phyloP scores from a whole-genome alignment of 495 filamentous ascomycete species.

The Penicillium ucsense region DNA sequence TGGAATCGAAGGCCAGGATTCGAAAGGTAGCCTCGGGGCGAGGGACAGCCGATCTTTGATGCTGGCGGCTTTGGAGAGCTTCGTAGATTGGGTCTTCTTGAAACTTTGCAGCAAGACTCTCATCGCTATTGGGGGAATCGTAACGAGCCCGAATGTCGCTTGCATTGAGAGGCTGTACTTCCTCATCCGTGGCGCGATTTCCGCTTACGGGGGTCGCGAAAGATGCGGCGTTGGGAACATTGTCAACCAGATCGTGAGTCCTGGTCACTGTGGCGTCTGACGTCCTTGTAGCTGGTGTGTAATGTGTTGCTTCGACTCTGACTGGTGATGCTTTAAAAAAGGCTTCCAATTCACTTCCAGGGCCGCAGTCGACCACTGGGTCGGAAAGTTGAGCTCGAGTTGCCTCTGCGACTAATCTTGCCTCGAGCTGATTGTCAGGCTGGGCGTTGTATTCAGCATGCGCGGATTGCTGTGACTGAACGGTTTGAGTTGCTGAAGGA shows the following conservation, averaged over 20 bases:
- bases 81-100: constrained; percentile 12
- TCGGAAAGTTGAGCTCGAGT: not conserved
- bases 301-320: not conserved
- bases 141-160: constrained; percentile 42
- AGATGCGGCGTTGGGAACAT: constrained; percentile 5
- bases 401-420: constrained; percentile 3
- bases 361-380: constrained; percentile 3
- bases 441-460: no score
- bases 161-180: constrained; percentile 35
- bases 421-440: constrained; percentile 10
- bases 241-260: constrained; percentile 1
- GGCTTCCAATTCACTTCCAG: constrained; percentile 7
- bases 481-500: no score
- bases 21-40: constrained; percentile 47
- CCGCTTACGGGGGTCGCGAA: constrained; percentile 2
- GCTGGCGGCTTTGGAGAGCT: constrained; percentile 2
- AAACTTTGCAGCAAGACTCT: constrained; percentile 12
- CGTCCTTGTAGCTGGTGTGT: not conserved
- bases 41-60: no score
- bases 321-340: constrained; percentile 1
- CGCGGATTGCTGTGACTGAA: no score
- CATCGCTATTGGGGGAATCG: constrained; percentile 15
- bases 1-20: constrained; percentile 62
- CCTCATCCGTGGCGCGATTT: constrained; percentile 15
- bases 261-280: not conserved